Evolutionary conservation across 257 asterid species (phyloP), one percentile per base, ranked within the genome.

Genomic region (Nicotiana attenuata): DNA sequence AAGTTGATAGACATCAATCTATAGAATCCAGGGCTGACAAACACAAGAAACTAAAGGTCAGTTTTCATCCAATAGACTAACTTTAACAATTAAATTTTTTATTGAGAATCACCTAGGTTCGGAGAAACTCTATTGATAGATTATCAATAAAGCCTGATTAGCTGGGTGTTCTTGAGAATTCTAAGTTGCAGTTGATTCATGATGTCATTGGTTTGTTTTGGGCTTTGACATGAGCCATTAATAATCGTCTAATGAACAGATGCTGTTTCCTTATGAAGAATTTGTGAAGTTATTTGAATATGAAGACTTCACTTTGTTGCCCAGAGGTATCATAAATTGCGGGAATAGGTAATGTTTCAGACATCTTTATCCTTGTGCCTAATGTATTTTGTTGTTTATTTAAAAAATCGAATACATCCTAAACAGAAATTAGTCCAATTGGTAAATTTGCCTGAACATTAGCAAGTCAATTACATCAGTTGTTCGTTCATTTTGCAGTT

Each of bases 201-300:
- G 71, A 33, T 84, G 52, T 41, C 9, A 53, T 64, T 52, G 80
- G 24, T 15, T 66, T 68, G 35, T 67, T 15, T 9, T 80, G 73
- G 80, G 77, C 67, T 69, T 71, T 55, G 73, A 75, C 75, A 17
- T 22, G 19, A 29, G 20, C 41, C 71, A 45, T 50, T 60, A 82
- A 84, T 53, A 19, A 24, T 66, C 66, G 65, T 67, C 50, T 76
- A 59, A 82, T 84, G 83, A 57, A 53, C 94, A 94, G 98, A 92
- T 92, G 97, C 90, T 93, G 76, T 94, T 90, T 89, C 94, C 97
- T 1, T 94, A 92, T 82, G 98, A 93, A 87, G 98, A 92, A 81
- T 94, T 92, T 83, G 89, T 91, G 86, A 91, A 90, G 93, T 87
- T 85, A 85, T 94, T 90, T 84, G 94, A 91, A 78, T 87, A 73